phyloP scores from a whole-genome alignment of 2,329 filamentous ascomycete species.

The Ustulina deusta region DNA sequence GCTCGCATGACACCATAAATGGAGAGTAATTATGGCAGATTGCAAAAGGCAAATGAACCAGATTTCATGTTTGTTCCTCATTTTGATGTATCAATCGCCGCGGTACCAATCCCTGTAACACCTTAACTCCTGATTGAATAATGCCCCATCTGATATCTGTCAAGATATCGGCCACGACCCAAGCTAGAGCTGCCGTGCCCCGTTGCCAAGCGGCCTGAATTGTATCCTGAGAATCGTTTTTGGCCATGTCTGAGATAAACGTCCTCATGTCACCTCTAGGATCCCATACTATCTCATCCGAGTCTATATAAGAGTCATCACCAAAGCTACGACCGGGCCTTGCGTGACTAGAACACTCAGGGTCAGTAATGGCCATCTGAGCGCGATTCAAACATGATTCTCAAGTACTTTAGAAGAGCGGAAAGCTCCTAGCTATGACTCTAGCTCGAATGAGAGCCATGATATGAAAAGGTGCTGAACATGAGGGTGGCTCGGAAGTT shows the following conservation, averaged over 20 bases:
- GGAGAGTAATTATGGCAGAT: background rate
- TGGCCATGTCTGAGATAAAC: conserved; percentile 56
- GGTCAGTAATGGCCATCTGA: background rate
- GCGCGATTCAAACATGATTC: background rate
- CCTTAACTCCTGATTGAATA: conserved; percentile 70
- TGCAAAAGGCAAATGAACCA: background rate
- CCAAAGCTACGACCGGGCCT: conserved; percentile 33
- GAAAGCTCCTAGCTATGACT: background rate
- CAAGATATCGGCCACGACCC: conserved; percentile 66
- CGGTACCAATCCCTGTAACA: conserved; percentile 54
- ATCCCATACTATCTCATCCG: conserved; percentile 65
- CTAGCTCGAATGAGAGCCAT: too few relatives aligned
- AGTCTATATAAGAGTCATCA: conserved; percentile 54
- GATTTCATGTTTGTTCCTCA: conserved; percentile 22
- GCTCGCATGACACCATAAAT: background rate
- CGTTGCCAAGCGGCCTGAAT: conserved; percentile 56
- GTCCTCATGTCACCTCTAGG: conserved; percentile 61
- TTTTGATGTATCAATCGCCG: conserved; percentile 43
- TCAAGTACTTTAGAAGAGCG: too few relatives aligned
- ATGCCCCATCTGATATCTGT: conserved; percentile 71
- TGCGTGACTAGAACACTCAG: conserved; percentile 50
- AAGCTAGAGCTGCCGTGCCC: conserved; percentile 64
- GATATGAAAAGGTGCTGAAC: background rate
- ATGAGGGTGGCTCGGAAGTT: background rate
- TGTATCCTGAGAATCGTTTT: conserved; percentile 52